Evolutionary conservation across 306 rosid species (phyloP).

Genomic region (Ziziphus jujuba): DNA sequence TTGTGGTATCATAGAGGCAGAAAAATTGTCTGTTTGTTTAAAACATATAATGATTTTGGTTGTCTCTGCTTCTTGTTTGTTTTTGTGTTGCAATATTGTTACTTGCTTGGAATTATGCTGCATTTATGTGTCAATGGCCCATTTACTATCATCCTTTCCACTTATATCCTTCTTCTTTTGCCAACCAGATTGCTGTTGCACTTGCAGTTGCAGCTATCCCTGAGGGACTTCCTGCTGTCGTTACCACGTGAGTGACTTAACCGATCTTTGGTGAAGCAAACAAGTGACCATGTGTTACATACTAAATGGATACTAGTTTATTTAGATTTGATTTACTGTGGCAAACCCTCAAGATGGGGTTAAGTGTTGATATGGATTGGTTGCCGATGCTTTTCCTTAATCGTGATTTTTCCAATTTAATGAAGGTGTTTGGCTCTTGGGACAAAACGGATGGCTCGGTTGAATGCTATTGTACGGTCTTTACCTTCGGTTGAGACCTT

Average conservation of each 20-base stretch:
- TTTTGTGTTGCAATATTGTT: neutral
- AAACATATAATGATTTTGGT: neutral
- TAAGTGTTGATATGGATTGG: too few species aligned
- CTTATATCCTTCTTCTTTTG: slow-evolving; percentile 14
- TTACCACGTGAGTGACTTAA: slow-evolving; percentile 77
- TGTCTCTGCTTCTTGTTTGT: neutral
- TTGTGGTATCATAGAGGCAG: neutral
- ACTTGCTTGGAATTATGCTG: neutral
- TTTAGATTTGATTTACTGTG: neutral
- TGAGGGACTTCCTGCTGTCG: slow-evolving; percentile 99
- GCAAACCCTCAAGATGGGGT: too few species aligned
- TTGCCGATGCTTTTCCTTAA: too few species aligned
- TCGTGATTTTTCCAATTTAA: neutral
- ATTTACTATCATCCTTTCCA: neutral
- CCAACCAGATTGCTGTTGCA: slow-evolving; percentile 91
- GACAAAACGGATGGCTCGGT: slow-evolving; percentile 94
- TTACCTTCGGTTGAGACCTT: slow-evolving; percentile 95
- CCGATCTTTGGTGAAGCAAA: slow-evolving; percentile 25
- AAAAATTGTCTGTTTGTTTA: neutral
- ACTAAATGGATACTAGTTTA: slow-evolving; percentile 8
- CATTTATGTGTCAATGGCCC: slow-evolving; percentile 5
- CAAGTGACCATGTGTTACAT: neutral
- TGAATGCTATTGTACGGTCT: slow-evolving; percentile 93
- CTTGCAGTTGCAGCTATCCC: slow-evolving; percentile 99
- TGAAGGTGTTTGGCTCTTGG: slow-evolving; percentile 97